A percentile compares a stretch with the other conserved stretches of the same genome.
phyloP scores from a whole-genome alignment of 768 basidiomycete species.

The Boletus reticuloceps region DNA sequence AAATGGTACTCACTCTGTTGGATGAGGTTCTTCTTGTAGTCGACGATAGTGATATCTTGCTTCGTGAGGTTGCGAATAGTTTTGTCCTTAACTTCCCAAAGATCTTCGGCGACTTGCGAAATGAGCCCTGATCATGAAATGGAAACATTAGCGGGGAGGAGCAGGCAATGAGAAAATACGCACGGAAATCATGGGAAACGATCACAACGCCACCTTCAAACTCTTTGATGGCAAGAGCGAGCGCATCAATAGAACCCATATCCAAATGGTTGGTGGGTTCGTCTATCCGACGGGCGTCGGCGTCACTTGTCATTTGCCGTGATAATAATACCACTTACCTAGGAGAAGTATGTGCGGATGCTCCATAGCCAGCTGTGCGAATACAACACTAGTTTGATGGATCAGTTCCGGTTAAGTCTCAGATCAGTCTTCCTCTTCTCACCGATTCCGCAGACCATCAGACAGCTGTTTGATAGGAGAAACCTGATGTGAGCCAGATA shows the following conservation, averaged over 20 bases:
- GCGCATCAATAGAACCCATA: conserved; percentile 96
- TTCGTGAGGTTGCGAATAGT: conserved; percentile 92
- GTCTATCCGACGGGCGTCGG: conserved; percentile 42
- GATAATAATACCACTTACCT: conserved; percentile 41
- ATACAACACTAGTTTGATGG: conserved; percentile 68
- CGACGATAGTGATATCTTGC: conserved; percentile 84
- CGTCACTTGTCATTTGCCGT: conserved; percentile 4
- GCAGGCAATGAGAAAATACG: conserved; percentile 30
- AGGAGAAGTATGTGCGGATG: conserved; percentile 93
- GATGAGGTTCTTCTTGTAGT: conserved; percentile 88
- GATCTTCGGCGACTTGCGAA: conserved; percentile 95
- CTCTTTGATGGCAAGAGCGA: conserved; percentile 93
- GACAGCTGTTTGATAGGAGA: conserved; percentile 91
- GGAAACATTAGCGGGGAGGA: conserved; percentile 12
- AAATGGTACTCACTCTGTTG: conserved; percentile 60
- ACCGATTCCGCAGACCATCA: conserved; percentile 95
- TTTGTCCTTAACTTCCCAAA: conserved; percentile 97
- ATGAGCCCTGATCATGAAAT: conserved; percentile 65
- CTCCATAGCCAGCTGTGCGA: conserved; percentile 96
- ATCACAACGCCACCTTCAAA: conserved; percentile 99
- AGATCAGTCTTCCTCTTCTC: conserved; percentile 29
- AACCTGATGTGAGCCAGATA: conserved; percentile 92
- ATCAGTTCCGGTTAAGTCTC: conserved; percentile 12
- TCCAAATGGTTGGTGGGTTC: conserved; percentile 98
- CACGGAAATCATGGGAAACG: conserved; percentile 99